These are phyloP conservation scores for Plectosphaerella cucumerina DNA, from an alignment of 2,329 filamentous ascomycete species.

Conservation along the genomic window DNA sequence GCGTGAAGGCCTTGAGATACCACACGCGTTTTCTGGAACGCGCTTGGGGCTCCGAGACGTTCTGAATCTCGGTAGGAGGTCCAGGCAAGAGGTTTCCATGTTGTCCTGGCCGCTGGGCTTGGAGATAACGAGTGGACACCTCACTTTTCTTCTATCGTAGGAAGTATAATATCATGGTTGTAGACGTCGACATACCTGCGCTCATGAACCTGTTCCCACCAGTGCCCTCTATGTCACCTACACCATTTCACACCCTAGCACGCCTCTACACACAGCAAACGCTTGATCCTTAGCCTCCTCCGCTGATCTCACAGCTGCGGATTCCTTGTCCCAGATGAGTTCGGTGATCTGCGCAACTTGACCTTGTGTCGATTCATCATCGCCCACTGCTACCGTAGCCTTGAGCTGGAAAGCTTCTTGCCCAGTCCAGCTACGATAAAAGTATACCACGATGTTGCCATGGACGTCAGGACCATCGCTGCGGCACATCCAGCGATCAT, in stretches of 20 bases:
- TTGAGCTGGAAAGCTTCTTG: slow-evolving; percentile 3
- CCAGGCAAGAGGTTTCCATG: no score
- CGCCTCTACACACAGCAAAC: neutral
- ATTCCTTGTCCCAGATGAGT: neutral
- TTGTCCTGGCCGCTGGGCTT: no score
- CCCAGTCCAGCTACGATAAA: slow-evolving; percentile 6
- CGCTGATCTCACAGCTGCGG: neutral
- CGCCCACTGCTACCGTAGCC: neutral
- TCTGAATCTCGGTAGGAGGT: no score
- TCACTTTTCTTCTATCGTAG: no score
- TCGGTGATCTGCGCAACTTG: neutral
- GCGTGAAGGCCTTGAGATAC: no score
- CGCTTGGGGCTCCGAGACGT: no score
- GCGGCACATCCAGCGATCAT: slow-evolving; percentile 7
- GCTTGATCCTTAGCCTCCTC: neutral
- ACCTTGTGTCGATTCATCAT: neutral
- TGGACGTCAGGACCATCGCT: slow-evolving; percentile 2
- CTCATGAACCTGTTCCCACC: no score
- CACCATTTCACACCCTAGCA: neutral
- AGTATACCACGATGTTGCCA: slow-evolving; percentile 1
- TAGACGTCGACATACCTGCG: no score
- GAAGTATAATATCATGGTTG: no score
- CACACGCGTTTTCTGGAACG: no score
- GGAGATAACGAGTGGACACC: no score
- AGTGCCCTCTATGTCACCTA: no score